A percentile compares a stretch with the other conserved stretches of the same genome.
phyloP scores from a whole-genome alignment of 2,329 filamentous ascomycete species.

The Alternaria sp. region DNA sequence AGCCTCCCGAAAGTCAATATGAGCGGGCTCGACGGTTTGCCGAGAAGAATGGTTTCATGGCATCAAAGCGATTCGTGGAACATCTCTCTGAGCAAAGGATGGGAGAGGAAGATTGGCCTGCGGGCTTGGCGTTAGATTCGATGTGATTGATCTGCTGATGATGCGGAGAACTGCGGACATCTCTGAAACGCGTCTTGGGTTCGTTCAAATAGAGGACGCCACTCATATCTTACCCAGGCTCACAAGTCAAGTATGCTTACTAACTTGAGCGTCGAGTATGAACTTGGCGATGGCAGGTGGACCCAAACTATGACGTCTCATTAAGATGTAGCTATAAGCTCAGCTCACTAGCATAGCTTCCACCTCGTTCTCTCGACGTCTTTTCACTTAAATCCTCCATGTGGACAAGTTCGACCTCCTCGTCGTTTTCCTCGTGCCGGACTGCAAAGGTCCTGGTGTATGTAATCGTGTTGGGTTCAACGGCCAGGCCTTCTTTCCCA shows the following conservation, averaged over 20 bases:
- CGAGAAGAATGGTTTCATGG: background rate
- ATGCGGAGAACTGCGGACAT: background rate
- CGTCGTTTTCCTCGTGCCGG: conserved; percentile 6
- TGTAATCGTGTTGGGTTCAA: conserved; percentile 2
- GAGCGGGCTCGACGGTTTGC: background rate
- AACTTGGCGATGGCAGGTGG: background rate
- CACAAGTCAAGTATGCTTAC: background rate
- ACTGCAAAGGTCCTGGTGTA: conserved; percentile 9
- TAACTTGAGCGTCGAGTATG: background rate
- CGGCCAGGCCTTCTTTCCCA: background rate
- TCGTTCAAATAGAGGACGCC: background rate
- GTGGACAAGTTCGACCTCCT: background rate
- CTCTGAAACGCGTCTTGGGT: background rate
- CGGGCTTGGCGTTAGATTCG: background rate
- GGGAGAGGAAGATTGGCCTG: background rate
- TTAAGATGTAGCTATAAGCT: background rate
- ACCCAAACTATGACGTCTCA: background rate
- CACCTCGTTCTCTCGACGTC: background rate
- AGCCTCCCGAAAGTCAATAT: background rate
- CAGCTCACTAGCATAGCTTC: background rate
- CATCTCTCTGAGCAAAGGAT: background rate
- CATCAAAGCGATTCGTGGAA: background rate
- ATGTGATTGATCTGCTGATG: background rate
- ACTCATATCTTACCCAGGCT: background rate
- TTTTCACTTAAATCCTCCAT: background rate